Conservation (phyloP, 2,329 filamentous ascomycete genomes). For the Beauveria bassiana region DNA sequence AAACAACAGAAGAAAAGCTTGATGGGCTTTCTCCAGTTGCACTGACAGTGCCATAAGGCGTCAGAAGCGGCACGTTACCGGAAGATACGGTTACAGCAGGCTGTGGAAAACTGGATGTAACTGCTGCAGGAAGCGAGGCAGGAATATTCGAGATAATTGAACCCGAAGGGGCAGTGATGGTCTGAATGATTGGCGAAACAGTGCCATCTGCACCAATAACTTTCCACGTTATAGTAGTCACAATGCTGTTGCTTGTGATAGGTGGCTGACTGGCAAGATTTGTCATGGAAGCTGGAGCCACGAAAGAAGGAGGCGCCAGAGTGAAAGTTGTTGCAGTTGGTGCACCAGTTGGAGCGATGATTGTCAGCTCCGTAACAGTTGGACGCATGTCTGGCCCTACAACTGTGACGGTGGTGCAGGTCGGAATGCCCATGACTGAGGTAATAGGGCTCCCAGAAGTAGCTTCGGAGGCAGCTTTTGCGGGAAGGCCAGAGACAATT, state of each 20-base stretch:
- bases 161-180: neutral
- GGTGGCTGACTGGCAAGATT: slow-evolving; percentile 28
- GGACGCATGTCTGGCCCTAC: slow-evolving; percentile 22
- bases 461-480: neutral
- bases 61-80: neutral
- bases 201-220: slow-evolving; percentile 8
- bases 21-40: neutral
- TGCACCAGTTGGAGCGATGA: slow-evolving; percentile 17
- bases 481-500: neutral
- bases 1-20: neutral
- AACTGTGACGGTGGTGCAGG: slow-evolving; percentile 24
- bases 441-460: neutral
- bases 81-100: neutral
- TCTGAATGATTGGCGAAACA: slow-evolving; percentile 2
- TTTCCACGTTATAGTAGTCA: slow-evolving; percentile 1
- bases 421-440: slow-evolving; percentile 12
- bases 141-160: neutral
- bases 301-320: slow-evolving; percentile 16
- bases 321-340: slow-evolving; percentile 8
- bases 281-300: neutral
- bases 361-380: slow-evolving; percentile 24
- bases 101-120: neutral
- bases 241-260: slow-evolving; percentile 6
- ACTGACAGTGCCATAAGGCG: neutral
- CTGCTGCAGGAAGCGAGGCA: neutral